Evolutionary conservation across 345 rosid genomes (phyloP).

Genomic region (Erodium maritimum): DNA sequence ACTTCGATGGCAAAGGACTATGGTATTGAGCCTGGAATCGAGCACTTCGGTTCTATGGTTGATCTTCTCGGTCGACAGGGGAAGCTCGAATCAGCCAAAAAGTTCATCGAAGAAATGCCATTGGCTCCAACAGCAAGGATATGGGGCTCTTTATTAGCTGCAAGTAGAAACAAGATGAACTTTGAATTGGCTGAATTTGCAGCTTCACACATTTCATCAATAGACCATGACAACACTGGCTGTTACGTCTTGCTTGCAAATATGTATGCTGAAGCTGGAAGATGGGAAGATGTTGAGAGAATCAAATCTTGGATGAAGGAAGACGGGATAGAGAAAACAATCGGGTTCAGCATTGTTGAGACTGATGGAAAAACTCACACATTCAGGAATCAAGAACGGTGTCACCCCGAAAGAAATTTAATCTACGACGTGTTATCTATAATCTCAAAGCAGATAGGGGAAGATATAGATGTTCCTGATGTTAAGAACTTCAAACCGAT

Average conservation of each 20-base stretch:
- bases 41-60: conserved; percentile 63
- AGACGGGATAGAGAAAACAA: neutral
- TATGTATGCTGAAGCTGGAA: conserved; percentile 71
- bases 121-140: conserved; percentile 40
- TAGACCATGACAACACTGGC: conserved; percentile 49
- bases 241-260: conserved; percentile 57
- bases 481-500: neutral
- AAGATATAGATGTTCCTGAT: conserved; percentile 2
- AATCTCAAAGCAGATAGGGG: conserved; percentile 29
- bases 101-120: conserved; percentile 52
- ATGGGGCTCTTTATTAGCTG: conserved; percentile 66
- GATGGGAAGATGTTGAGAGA: conserved; percentile 49
- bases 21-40: conserved; percentile 57
- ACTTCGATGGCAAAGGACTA: conserved; percentile 47
- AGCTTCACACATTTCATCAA: neutral
- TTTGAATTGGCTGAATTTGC: neutral
- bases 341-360: conserved; percentile 31
- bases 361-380: conserved; percentile 19
- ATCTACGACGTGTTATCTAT: conserved; percentile 39
- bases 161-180: conserved; percentile 30
- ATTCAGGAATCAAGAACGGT: conserved; percentile 42
- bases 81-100: conserved; percentile 37
- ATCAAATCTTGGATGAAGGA: conserved; percentile 41
- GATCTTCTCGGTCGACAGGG: conserved; percentile 67
- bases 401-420: conserved; percentile 19